A percentile compares a stretch with the other conserved stretches of the same genome.
Evolutionary conservation across 305 asterid genomes (phyloP).

Genomic region (Fraxinus sp.): DNA sequence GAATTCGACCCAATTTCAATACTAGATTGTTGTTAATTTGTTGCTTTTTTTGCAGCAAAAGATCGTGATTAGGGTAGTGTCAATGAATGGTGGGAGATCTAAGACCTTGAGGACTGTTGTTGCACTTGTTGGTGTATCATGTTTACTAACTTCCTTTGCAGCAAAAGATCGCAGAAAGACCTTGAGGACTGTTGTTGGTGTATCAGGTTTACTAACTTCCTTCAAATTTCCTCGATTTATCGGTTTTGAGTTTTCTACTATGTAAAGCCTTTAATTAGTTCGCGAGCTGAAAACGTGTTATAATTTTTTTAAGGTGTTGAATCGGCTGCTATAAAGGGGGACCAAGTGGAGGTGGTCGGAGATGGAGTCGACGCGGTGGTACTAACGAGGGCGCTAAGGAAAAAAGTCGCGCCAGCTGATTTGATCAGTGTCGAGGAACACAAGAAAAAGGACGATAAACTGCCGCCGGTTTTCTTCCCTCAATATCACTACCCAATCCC

Average conservation of each 20-base stretch:
- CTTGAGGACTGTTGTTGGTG: slow-evolving; percentile 32
- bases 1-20: not conserved
- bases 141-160: too few species aligned
- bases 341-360: slow-evolving; percentile 57
- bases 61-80: slow-evolving; percentile 35
- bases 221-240: not conserved
- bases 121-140: too few species aligned
- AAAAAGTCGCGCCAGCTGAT: slow-evolving; percentile 50
- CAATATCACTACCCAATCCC: not conserved
- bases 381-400: slow-evolving; percentile 49
- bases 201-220: slow-evolving; percentile 5
- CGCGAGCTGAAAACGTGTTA: not conserved
- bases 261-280: not conserved
- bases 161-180: slow-evolving; percentile 35
- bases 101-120: too few species aligned
- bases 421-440: slow-evolving; percentile 44
- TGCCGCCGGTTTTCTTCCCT: not conserved
- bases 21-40: not conserved
- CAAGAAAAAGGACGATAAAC: slow-evolving; percentile 21
- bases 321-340: slow-evolving; percentile 44
- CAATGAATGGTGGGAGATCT: slow-evolving; percentile 35
- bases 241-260: not conserved
- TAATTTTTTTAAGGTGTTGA: slow-evolving; percentile 40
- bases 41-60: slow-evolving; percentile 30
- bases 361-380: slow-evolving; percentile 55